phyloP scores from a whole-genome alignment of 1,284 basidiomycete species.

The Lentinula novae-zelandiae region DNA sequence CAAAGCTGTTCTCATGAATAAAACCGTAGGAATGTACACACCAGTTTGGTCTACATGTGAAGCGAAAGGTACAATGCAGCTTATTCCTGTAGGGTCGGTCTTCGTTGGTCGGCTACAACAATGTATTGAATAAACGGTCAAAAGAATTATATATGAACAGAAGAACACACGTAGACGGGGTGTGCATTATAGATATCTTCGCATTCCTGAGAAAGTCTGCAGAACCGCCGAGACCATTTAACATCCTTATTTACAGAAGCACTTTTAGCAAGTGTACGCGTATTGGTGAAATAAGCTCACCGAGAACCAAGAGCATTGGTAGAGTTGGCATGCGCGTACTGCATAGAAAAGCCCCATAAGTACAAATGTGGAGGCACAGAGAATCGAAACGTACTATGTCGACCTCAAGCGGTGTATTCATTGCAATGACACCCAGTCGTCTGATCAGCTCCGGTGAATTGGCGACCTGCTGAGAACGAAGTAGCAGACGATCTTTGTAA shows the following conservation, averaged over 20 bases:
- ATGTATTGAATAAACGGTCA: not conserved
- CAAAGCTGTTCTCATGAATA: not conserved
- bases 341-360: not conserved
- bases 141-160: not conserved
- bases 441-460: conserved; percentile 51
- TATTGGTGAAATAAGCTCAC: conserved; percentile 10
- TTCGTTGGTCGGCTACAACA: conserved; percentile 36
- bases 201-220: conserved; percentile 50
- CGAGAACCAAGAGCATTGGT: conserved; percentile 41
- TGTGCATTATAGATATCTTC: conserved; percentile 50
- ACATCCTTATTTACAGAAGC: conserved; percentile 29
- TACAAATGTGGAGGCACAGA: not conserved
- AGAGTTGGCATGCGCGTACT: conserved; percentile 50
- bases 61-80: conserved; percentile 48
- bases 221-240: conserved; percentile 49
- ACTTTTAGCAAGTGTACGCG: conserved; percentile 9
- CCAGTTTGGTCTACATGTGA: conserved; percentile 49
- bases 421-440: conserved; percentile 46
- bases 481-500: conserved; percentile 47
- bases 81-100: conserved; percentile 46
- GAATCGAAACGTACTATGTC: conserved; percentile 32
- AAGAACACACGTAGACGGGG: conserved; percentile 36
- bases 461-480: conserved; percentile 52
- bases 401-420: conserved; percentile 52
- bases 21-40: conserved; percentile 17